These are phyloP conservation scores for Crithidia brevicula DNA, from an alignment of 208 protist genomes.

Conservation along the genomic window DNA sequence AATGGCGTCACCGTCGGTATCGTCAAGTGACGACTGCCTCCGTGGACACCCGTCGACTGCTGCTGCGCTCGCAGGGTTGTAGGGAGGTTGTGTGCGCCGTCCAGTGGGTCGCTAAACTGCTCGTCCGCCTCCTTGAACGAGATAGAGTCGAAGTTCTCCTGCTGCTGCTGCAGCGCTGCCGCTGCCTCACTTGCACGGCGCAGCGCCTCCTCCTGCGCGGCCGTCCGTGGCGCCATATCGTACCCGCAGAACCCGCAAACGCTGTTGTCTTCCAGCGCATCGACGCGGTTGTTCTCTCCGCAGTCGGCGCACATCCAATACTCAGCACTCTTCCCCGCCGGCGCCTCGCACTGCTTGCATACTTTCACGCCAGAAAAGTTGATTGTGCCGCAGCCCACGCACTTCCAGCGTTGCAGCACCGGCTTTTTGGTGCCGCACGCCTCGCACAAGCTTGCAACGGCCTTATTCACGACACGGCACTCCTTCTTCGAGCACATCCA, in stretches of 20 bases:
- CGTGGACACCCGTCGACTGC: not conserved
- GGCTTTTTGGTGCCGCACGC: constrained; percentile 66
- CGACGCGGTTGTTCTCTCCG: constrained; percentile 87
- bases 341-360: constrained; percentile 69
- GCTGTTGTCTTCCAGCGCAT: constrained; percentile 89
- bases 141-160: constrained; percentile 73
- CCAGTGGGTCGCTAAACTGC: constrained; percentile 58
- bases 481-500: constrained; percentile 86
- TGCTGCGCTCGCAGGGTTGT: not conserved
- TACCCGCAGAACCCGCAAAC: constrained; percentile 85
- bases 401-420: constrained; percentile 77
- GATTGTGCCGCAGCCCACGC: constrained; percentile 54
- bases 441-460: constrained; percentile 41
- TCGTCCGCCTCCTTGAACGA: constrained; percentile 62
- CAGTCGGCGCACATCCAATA: constrained; percentile 90
- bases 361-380: constrained; percentile 81
- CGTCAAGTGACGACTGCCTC: not conserved
- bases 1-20: constrained; percentile 21
- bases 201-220: constrained; percentile 56
- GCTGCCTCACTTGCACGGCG: constrained; percentile 44
- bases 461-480: constrained; percentile 67
- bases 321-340: constrained; percentile 45
- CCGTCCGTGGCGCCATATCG: constrained; percentile 82
- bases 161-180: constrained; percentile 36
- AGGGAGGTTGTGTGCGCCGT: constrained; percentile 45